Conservation (phyloP, 306 rosid species). For the Glycyrrhiza uralensis region DNA sequence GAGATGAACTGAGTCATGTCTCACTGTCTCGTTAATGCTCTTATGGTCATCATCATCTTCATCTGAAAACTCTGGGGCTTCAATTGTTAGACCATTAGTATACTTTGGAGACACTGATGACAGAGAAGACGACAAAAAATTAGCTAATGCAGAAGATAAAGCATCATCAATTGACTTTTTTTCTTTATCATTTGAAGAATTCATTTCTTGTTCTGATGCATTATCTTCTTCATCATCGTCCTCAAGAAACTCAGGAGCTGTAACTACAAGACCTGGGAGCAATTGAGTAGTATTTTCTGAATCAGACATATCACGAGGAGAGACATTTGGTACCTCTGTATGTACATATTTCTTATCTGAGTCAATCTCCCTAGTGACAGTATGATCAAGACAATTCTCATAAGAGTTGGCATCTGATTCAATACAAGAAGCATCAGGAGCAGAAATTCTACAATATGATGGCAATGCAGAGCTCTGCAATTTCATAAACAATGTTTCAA, state of each 20-base stretch:
- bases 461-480: slow-evolving; percentile 41
- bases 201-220: slow-evolving; percentile 17
- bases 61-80: slow-evolving; percentile 60
- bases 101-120: slow-evolving; percentile 38
- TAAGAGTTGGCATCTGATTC: slow-evolving; percentile 53
- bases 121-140: slow-evolving; percentile 48
- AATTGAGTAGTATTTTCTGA: slow-evolving; percentile 40
- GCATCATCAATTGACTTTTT: slow-evolving; percentile 75
- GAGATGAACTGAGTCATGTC: slow-evolving; percentile 26
- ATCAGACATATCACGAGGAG: slow-evolving; percentile 31
- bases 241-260: slow-evolving; percentile 77
- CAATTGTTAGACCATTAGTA: slow-evolving; percentile 36
- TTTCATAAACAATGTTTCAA: slow-evolving; percentile 54
- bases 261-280: slow-evolving; percentile 67
- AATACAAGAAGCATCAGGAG: slow-evolving; percentile 55
- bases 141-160: slow-evolving; percentile 78
- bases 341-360: slow-evolving; percentile 35
- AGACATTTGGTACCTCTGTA: slow-evolving; percentile 28
- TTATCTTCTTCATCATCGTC: slow-evolving; percentile 54
- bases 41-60: slow-evolving; percentile 47
- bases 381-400: slow-evolving; percentile 33
- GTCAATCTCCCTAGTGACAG: slow-evolving; percentile 36
- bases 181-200: slow-evolving; percentile 36
- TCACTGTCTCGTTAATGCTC: slow-evolving; percentile 13
- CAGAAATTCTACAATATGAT: slow-evolving; percentile 47